These are phyloP conservation scores for Ascodesmis nigricans DNA, from an alignment of 495 filamentous ascomycete genomes.

Conservation along the genomic window DNA sequence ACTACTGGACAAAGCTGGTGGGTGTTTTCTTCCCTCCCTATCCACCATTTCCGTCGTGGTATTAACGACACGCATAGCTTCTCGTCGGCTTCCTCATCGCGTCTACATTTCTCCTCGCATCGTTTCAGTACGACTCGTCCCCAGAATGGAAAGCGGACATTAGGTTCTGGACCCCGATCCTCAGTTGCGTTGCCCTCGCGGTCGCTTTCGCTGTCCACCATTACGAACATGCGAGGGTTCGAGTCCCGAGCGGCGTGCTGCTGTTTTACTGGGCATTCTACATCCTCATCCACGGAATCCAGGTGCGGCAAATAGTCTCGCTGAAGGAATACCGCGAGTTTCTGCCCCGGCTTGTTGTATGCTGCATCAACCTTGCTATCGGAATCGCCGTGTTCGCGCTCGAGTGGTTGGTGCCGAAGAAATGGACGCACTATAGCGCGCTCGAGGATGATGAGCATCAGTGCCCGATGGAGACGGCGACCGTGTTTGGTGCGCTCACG, in stretches of 20 bases:
- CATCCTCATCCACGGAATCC: slow-evolving; percentile 56
- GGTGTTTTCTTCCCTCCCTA: slow-evolving; percentile 18
- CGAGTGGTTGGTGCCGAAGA: slow-evolving; percentile 86
- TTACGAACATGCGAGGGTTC: slow-evolving; percentile 69
- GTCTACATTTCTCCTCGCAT: slow-evolving; percentile 45
- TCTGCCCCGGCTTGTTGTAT: slow-evolving; percentile 55
- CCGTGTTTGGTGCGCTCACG: slow-evolving; percentile 79
- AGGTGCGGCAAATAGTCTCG: slow-evolving; percentile 68
- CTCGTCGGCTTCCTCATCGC: slow-evolving; percentile 45
- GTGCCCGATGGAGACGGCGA: slow-evolving; percentile 84
- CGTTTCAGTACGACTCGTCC: slow-evolving; percentile 53
- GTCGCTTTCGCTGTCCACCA: slow-evolving; percentile 78
- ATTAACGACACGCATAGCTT: slow-evolving; percentile 26
- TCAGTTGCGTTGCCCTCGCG: slow-evolving; percentile 53
- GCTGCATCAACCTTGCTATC: slow-evolving; percentile 52
- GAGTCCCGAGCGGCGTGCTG: slow-evolving; percentile 79
- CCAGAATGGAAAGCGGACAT: slow-evolving; percentile 61
- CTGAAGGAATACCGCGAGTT: slow-evolving; percentile 43
- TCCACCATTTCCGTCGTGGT: slow-evolving; percentile 20
- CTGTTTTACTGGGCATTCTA: slow-evolving; percentile 94
- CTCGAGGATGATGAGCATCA: slow-evolving; percentile 48
- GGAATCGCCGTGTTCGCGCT: slow-evolving; percentile 53
- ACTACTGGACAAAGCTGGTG: slow-evolving; percentile 83
- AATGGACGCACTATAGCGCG: slow-evolving; percentile 57
- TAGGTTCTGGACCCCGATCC: slow-evolving; percentile 67